These are phyloP conservation scores for Cyberlindnera veronae DNA, from an alignment of 805 yeast species.

Conservation along the genomic window DNA sequence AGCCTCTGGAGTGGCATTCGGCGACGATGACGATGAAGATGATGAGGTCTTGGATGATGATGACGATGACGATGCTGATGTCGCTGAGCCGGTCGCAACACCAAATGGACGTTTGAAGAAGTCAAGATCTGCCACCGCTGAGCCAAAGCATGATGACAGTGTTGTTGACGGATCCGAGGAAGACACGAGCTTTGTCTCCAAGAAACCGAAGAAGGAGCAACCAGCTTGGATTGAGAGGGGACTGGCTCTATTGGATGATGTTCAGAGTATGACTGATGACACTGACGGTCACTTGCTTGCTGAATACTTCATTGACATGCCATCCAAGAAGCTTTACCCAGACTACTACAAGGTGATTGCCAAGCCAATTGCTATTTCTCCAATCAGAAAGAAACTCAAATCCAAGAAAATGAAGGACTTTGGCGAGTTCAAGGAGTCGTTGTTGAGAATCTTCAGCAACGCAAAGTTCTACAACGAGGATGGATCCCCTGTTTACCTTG, in stretches of 20 bases:
- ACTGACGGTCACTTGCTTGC: constrained; percentile 49
- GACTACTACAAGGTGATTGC: constrained; percentile 71
- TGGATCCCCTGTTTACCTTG: constrained; percentile 81
- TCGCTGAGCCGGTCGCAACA: constrained; percentile 33
- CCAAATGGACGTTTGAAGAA: constrained; percentile 30
- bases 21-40: constrained; percentile 29
- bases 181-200: constrained; percentile 11
- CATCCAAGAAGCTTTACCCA: constrained; percentile 65
- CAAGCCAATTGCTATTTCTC: constrained; percentile 68
- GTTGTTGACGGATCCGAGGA: constrained; percentile 7
- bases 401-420: constrained; percentile 45
- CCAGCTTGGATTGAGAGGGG: constrained; percentile 28
- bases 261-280: constrained; percentile 30
- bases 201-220: constrained; percentile 25
- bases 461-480: constrained; percentile 88
- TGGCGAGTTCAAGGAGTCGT: constrained; percentile 54
- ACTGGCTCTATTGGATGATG: constrained; percentile 42
- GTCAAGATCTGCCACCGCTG: constrained; percentile 20
- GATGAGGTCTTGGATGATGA: constrained; percentile 9
- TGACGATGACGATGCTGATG: constrained; percentile 13
- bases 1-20: constrained; percentile 23
- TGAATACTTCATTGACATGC: constrained; percentile 56
- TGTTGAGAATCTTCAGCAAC: constrained; percentile 78
- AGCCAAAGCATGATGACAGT: constrained; percentile 3
- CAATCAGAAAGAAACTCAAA: constrained; percentile 53